Evolutionary conservation across 2,329 filamentous ascomycete genomes (phyloP).

Genomic region (Fusarium chuoi): DNA sequence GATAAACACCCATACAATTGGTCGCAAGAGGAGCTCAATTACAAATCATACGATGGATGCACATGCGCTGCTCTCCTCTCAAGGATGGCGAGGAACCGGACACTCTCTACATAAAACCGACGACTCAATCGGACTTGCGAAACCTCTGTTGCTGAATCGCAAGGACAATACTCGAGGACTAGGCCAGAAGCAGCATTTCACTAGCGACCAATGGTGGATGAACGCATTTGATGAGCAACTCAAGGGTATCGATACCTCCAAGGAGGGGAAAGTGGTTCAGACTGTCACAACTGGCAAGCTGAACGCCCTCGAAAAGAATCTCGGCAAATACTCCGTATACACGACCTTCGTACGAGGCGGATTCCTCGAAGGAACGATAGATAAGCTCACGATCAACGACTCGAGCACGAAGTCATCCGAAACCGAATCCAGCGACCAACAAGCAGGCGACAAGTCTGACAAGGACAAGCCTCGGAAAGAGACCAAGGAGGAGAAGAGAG

Average conservation of each 20-base stretch:
- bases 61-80: conserved; percentile 80
- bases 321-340: conserved; percentile 75
- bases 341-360: conserved; percentile 87
- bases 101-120: conserved; percentile 84
- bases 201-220: conserved; percentile 94
- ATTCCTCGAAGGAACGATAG: conserved; percentile 76
- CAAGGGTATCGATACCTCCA: conserved; percentile 77
- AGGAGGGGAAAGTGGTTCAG: conserved; percentile 66
- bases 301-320: conserved; percentile 65
- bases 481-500: conserved; percentile 57
- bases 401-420: conserved; percentile 43
- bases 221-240: conserved; percentile 92
- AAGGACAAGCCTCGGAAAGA: conserved; percentile 45
- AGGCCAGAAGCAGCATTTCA: conserved; percentile 76
- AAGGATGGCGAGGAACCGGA: conserved; percentile 91
- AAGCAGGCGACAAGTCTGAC: conserved; percentile 37
- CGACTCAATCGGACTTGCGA: conserved; percentile 80
- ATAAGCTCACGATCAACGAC: conserved; percentile 41
- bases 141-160: conserved; percentile 83
- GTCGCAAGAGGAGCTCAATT: background rate
- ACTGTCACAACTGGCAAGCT: conserved; percentile 64
- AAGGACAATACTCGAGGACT: conserved; percentile 85
- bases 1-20: background rate
- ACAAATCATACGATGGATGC: conserved; percentile 74
- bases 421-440: conserved; percentile 47